Base-by-base conservation (phyloP, 495 filamentous ascomycete species). In the Penicillium longicatenatum region DNA sequence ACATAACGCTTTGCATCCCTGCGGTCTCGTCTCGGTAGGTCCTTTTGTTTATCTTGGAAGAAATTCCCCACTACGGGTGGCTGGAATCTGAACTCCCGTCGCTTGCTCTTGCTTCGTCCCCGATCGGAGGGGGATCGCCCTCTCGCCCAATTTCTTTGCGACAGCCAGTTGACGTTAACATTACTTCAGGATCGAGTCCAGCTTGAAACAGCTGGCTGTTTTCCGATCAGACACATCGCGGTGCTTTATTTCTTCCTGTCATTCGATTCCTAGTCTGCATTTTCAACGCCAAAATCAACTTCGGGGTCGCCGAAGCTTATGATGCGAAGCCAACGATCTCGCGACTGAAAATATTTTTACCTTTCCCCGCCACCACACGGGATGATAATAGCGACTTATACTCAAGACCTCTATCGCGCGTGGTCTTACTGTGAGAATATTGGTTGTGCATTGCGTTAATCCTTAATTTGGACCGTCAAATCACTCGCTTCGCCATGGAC, bases 401-500 rank as follows among this genome's bases (percentile, higher is more conserved):
- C 19, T 7, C 29, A 22, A 39, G 29, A 41, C 44, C 43, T 47
- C 14, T 44, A n/a, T 47, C 29, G n/a, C 39, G 39, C 43, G 50
- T 30, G 53, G 53, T 42, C 57, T 46, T 20, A 4, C 31, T 44
- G 48, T 39, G 33, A 20, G 17, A 14, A n/a, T n/a, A 17, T 11
- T 11, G 55, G 35, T n/a, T 30, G 21, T 55, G 48, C 54, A 45
- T 44, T 57, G 31, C 21, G 29, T 42, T 37, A 26, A 17, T 17
- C 7, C 19, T 9, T 17, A 30, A 22, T 30, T 16, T 48, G 56
- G 47, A 35, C 26, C 37, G 37, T 6, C 37, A 39, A 24, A 12
- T 30, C n/a, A 10, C 20, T 33, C 39, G 31, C 26, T 50, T 42
- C 10, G 30, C 30, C 16, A 79, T 79, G 76, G 76, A 79, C 46